Conservation (phyloP, 345 rosid species). For the Excoecaria agallocha region DNA sequence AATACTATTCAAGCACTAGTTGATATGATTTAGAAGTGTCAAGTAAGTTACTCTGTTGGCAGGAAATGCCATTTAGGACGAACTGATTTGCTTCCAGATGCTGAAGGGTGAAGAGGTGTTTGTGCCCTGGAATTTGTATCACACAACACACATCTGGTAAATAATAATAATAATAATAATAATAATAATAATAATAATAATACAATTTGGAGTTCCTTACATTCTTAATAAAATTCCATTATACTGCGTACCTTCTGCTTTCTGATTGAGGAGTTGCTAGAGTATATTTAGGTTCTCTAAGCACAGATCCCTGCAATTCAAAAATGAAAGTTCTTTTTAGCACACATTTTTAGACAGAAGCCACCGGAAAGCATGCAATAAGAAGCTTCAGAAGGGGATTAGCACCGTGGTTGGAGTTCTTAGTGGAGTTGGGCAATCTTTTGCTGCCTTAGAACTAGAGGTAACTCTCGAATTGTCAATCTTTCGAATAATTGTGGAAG, state of each 20-base stretch:
- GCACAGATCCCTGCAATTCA: constrained; percentile 43
- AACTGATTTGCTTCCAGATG: constrained; percentile 48
- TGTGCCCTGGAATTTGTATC: constrained; percentile 42
- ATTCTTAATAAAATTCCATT: neutral
- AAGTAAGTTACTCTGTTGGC: constrained; percentile 62
- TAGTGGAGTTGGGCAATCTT: constrained; percentile 59
- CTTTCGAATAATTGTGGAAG: constrained; percentile 56
- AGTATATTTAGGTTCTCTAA: constrained; percentile 35
- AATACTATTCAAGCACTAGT: neutral
- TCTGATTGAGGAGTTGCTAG: constrained; percentile 55
- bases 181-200: neutral
- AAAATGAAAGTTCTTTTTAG: constrained; percentile 16
- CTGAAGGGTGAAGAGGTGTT: constrained; percentile 41
- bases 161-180: neutral
- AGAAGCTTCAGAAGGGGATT: constrained; percentile 5
- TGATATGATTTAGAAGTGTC: neutral
- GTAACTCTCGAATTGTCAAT: constrained; percentile 53
- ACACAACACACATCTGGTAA: neutral
- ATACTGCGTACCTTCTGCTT: constrained; percentile 41
- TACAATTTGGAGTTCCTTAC: neutral
- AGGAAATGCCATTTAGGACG: constrained; percentile 64
- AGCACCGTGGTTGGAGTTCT: constrained; percentile 58
- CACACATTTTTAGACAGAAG: neutral
- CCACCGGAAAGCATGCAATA: neutral
- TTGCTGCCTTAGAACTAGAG: constrained; percentile 41